Percentiles rank a stretch among this genome's conserved stretches.
Conservation (phyloP, 2,329 filamentous ascomycete genomes). For the Alternaria conjuncta region DNA sequence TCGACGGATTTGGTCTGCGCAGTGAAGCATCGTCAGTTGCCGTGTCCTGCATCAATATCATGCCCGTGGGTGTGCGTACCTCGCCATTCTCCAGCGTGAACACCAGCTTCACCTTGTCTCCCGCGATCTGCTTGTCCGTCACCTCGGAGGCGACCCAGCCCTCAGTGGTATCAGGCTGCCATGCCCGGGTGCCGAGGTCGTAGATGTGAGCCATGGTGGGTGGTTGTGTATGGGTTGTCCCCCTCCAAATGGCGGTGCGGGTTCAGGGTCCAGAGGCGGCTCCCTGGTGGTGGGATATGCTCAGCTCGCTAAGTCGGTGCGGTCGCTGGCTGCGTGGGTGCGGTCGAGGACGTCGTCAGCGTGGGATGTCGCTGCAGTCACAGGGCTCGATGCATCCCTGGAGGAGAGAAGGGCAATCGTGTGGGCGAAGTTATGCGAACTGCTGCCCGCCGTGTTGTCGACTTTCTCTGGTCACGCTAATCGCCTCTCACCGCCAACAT, state of each 20-base stretch:
- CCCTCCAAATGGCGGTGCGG: constrained; percentile 22
- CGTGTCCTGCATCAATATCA: not conserved
- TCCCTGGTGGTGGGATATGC: constrained; percentile 27
- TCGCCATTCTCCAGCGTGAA: constrained; percentile 94
- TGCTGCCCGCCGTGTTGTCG: constrained; percentile 16
- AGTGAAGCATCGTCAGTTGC: constrained; percentile 17
- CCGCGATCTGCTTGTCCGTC: constrained; percentile 80
- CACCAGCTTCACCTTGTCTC: constrained; percentile 83
- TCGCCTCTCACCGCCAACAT: constrained; percentile 32
- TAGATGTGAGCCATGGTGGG: constrained; percentile 84
- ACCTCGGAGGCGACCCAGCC: constrained; percentile 98
- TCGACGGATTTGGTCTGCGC: constrained; percentile 77
- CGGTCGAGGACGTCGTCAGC: constrained; percentile 24
- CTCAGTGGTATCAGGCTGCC: constrained; percentile 95
- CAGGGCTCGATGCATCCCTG: constrained; percentile 36
- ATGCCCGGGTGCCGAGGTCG: constrained; percentile 95
- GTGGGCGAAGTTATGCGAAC: constrained; percentile 12
- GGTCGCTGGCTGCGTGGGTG: constrained; percentile 18
- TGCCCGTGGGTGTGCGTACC: constrained; percentile 57
- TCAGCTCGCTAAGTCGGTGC: constrained; percentile 26
- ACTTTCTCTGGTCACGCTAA: constrained; percentile 29
- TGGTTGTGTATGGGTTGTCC: constrained; percentile 15
- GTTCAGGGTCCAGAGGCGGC: constrained; percentile 34
- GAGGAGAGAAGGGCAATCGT: constrained; percentile 10
- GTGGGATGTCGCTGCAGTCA: constrained; percentile 35